These are phyloP conservation scores for Xylaria sp. DNA, from an alignment of 2,329 filamentous ascomycete species.

Conservation along the genomic window DNA sequence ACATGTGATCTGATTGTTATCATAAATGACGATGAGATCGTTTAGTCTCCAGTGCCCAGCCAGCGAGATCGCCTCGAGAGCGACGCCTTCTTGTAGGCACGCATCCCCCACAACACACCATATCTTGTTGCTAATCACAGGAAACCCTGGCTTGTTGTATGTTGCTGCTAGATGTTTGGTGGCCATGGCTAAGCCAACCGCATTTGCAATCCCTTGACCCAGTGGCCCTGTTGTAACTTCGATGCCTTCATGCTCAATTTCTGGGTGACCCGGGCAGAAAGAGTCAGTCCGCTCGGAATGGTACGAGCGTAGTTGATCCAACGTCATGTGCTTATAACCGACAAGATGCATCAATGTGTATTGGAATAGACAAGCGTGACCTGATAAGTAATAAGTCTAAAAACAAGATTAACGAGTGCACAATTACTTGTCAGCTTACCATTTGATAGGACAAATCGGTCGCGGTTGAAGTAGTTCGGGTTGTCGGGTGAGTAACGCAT, in stretches of 20 bases:
- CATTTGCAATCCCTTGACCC: constrained; percentile 67
- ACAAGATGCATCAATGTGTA: constrained; percentile 62
- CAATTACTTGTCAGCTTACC: constrained; percentile 46
- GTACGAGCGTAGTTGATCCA: constrained; percentile 65
- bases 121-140: constrained; percentile 61
- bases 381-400: constrained; percentile 33
- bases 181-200: constrained; percentile 66
- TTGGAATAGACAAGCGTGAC: constrained; percentile 62
- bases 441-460: constrained; percentile 70
- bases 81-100: constrained; percentile 62
- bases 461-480: constrained; percentile 66
- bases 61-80: constrained; percentile 63
- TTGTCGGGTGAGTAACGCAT: constrained; percentile 68
- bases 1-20: constrained; percentile 69
- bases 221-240: constrained; percentile 68
- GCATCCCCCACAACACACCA: constrained; percentile 65
- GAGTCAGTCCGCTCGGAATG: constrained; percentile 56
- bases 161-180: constrained; percentile 63
- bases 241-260: constrained; percentile 65
- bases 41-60: constrained; percentile 63
- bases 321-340: constrained; percentile 62
- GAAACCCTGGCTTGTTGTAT: constrained; percentile 61
- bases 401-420: background rate
- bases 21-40: constrained; percentile 66
- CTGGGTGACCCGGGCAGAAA: constrained; percentile 64